A percentile compares a stretch with the other conserved stretches of the same genome.
phyloP scores from a whole-genome alignment of 2,329 filamentous ascomycete genomes.

The Colletotrichum zoysiae region DNA sequence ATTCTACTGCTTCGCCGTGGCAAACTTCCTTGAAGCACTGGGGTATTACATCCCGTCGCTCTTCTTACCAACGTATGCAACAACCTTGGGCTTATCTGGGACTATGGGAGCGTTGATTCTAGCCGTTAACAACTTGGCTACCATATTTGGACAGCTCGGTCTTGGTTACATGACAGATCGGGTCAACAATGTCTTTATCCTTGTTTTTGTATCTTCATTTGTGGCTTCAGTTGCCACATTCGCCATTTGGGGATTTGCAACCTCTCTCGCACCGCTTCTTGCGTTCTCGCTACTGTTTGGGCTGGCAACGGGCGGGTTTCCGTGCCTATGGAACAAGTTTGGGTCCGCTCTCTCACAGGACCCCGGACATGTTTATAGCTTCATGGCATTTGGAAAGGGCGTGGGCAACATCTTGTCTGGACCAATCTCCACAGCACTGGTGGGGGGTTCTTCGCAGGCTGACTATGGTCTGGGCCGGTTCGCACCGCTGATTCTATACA shows the following conservation, averaged over 20 bases:
- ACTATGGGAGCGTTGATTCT: constrained; percentile 60
- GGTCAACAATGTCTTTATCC: constrained; percentile 57
- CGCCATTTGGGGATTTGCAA: constrained; percentile 66
- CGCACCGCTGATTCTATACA: constrained; percentile 27
- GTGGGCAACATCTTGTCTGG: constrained; percentile 47
- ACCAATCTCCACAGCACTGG: constrained; percentile 43
- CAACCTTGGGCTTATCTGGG: constrained; percentile 53
- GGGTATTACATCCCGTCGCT: constrained; percentile 69
- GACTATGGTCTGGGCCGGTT: constrained; percentile 20
- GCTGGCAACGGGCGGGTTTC: constrained; percentile 63
- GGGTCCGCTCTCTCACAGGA: constrained; percentile 46
- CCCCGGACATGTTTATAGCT: constrained; percentile 44
- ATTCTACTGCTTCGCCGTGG: constrained; percentile 56
- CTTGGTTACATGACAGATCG: constrained; percentile 62
- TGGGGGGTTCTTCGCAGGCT: constrained; percentile 12
- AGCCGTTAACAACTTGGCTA: constrained; percentile 60
- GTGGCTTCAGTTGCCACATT: constrained; percentile 63
- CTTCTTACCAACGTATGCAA: constrained; percentile 65
- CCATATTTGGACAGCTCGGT: constrained; percentile 58
- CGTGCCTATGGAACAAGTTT: constrained; percentile 46
- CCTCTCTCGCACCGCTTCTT: constrained; percentile 57
- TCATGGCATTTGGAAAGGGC: constrained; percentile 49
- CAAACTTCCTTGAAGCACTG: constrained; percentile 64
- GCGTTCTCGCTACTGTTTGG: constrained; percentile 67
- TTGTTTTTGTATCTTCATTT: constrained; percentile 57